Evolutionary conservation across 2,329 filamentous ascomycete genomes (phyloP), one percentile per base, ranked within the genome.

Genomic region (Mycocentrospora acerina): DNA sequence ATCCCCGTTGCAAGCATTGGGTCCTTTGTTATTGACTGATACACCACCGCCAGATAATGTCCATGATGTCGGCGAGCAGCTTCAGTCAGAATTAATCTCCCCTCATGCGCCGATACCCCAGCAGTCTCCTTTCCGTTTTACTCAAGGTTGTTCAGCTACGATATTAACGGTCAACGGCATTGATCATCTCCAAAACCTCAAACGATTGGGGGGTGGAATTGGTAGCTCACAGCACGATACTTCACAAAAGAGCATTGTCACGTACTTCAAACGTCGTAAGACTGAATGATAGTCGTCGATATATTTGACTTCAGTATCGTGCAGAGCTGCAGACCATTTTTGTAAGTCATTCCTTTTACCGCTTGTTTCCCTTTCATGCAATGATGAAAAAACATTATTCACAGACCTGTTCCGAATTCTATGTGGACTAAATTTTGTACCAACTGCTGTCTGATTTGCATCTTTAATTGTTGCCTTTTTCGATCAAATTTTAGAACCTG

Each of bases 371-470:
- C 45, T 45, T 33, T 13, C 25, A 24, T 68, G 57, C 51, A 59
- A 73, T 79, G 76, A 78, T 78, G 77, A 79, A 53, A 73, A 71
- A 65, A 67, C 66, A 70, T 78, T 77, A 75, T 76, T 85, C 85
- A 88, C 84, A 88, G 85, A 89, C 85, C 85, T 89, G 85, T 85
- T 85, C 85, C 77, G 83, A 88, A 85, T 70, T 64, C 59, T 59
- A 76, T 88, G 83, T 86, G 77, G 84, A 86, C 77, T 74, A 35
- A 65, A 73, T 71, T 81, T 83, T 80, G 81, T 83, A 66, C 81
- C 85, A 88, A 88, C 83, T 85, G 84, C 85, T 88, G 82, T 88
- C 84, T 88, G 84, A 87, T 66, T 33, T 44, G 44, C 48, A 46
- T 34, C 13, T 29, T 13, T 6, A 15, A 15, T 19, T 29, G 9